A percentile compares a stretch with the other conserved stretches of the same genome.
Evolutionary conservation across 2,329 filamentous ascomycete species (phyloP).

Genomic region (Aureobasidium zeae): DNA sequence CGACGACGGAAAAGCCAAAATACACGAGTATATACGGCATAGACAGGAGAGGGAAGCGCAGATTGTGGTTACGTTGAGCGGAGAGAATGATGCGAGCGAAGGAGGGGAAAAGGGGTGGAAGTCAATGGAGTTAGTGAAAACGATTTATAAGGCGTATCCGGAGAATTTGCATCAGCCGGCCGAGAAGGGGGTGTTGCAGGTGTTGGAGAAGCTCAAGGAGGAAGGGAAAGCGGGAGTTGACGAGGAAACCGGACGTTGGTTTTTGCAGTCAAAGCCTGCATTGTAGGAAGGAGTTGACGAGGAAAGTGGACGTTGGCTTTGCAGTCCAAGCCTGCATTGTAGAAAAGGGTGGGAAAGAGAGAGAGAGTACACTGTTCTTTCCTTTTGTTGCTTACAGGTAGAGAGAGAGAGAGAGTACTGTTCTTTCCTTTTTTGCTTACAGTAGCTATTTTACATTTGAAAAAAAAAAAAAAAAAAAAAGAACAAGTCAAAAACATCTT

Average conservation of each 20-base stretch:
- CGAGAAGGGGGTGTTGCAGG: slow-evolving; percentile 64
- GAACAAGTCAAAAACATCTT: no score
- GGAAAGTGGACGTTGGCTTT: not conserved
- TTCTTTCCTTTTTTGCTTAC: no score
- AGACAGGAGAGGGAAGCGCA: slow-evolving; percentile 70
- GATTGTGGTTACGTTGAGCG: slow-evolving; percentile 54
- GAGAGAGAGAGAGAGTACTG: no score
- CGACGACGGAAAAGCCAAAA: slow-evolving; percentile 59
- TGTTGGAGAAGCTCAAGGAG: slow-evolving; percentile 65
- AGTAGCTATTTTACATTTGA: no score
- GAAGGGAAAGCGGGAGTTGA: slow-evolving; percentile 52
- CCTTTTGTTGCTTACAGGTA: no score
- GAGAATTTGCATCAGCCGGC: slow-evolving; percentile 68
- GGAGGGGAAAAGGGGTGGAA: slow-evolving; percentile 43
- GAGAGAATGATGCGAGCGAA: slow-evolving; percentile 25
- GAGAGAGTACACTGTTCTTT: no score
- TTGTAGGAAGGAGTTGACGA: slow-evolving; percentile 3
- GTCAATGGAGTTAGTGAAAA: slow-evolving; percentile 73
- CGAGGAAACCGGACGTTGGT: slow-evolving; percentile 6
- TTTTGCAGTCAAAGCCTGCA: slow-evolving; percentile 7
- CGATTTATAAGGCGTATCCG: slow-evolving; percentile 74
- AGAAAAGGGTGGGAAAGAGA: no score
- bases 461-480: no score
- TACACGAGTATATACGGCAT: slow-evolving; percentile 76
- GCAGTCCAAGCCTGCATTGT: not conserved